Conservation (phyloP, 257 asterid species). For the Solanum piurae region DNA sequence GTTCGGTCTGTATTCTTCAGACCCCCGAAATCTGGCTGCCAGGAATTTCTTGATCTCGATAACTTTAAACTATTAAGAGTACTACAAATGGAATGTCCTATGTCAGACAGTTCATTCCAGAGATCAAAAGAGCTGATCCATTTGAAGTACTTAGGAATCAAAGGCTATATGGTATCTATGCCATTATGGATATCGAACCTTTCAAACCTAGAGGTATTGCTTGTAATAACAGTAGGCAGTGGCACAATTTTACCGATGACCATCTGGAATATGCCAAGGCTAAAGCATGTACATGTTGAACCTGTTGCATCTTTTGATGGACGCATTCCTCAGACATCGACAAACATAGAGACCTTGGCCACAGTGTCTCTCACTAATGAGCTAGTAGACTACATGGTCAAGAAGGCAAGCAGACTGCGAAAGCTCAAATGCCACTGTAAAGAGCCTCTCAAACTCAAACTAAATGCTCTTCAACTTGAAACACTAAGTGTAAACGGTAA, state of each 20-base stretch:
- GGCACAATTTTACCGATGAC: background rate
- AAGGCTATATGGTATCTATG: background rate
- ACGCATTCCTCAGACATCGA: background rate
- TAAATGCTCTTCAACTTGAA: background rate
- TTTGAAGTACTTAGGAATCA: background rate
- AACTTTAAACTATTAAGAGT: background rate
- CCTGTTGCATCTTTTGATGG: background rate
- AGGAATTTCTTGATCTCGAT: background rate
- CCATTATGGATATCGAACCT: background rate
- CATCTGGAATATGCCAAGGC: background rate
- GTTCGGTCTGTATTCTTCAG: background rate
- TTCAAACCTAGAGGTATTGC: background rate
- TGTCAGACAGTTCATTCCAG: background rate
- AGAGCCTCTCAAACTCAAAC: background rate
- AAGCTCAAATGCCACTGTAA: background rate
- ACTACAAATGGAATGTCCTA: background rate
- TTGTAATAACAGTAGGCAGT: background rate
- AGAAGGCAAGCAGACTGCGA: background rate
- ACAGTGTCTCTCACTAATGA: background rate
- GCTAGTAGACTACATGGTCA: background rate
- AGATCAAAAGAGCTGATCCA: background rate
- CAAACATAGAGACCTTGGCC: conserved; percentile 1
- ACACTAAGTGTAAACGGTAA: background rate
- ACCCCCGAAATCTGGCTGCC: background rate
- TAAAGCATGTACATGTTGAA: background rate